Evolutionary conservation across 2,329 filamentous ascomycete species (phyloP).

Genomic region (Sporothrix pseudoabietina): DNA sequence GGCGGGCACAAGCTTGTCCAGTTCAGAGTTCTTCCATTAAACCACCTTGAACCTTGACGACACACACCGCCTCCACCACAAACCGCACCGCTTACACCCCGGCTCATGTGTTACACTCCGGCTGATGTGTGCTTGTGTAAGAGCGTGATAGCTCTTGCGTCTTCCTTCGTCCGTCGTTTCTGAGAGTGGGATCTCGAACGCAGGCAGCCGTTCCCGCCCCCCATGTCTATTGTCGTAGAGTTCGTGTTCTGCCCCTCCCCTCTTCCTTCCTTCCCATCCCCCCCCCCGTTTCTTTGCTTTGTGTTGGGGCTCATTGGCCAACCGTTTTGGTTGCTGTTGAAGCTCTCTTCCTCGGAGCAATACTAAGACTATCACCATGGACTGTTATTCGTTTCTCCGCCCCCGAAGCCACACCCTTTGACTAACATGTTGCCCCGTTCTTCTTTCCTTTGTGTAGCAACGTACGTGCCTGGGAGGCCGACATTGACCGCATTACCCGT

Average conservation of each 20-base stretch:
- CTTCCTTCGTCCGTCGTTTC: neutral
- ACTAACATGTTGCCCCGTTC: conserved; percentile 8
- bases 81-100: neutral
- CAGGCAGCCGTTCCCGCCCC: conserved; percentile 20
- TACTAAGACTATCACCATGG: neutral
- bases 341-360: neutral
- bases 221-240: conserved; percentile 54
- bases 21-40: neutral
- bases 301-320: neutral
- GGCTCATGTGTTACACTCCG: neutral
- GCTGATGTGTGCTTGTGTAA: neutral
- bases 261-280: too few species aligned
- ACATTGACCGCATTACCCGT: conserved; percentile 65
- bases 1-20: conserved; percentile 13
- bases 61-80: conserved; percentile 9
- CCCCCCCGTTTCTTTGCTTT: neutral
- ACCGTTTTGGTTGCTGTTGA: neutral
- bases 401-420: neutral
- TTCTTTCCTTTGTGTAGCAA: conserved; percentile 27
- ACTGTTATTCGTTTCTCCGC: neutral
- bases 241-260: conserved; percentile 40
- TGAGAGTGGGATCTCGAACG: conserved; percentile 23
- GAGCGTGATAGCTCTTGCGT: neutral
- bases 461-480: conserved; percentile 44
- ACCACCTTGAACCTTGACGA: neutral